phyloP scores from a whole-genome alignment of 495 filamentous ascomycete species.

The Polyplosphaeria fusca region DNA sequence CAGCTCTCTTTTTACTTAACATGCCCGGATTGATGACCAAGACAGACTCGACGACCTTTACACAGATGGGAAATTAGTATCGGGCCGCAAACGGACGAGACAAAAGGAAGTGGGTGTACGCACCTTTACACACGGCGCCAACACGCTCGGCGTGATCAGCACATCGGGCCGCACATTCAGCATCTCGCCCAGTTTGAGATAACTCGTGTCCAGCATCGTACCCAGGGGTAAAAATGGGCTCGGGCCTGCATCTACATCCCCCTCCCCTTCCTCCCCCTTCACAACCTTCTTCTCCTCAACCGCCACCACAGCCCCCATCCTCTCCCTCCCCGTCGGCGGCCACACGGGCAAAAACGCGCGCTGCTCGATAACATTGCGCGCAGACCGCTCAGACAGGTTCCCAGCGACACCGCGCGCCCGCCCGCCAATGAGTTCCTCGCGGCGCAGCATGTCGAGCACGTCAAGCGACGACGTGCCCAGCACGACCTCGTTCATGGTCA shows the following conservation, averaged over 20 bases:
- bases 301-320: conserved; percentile 38
- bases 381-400: conserved; percentile 64
- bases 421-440: conserved; percentile 67
- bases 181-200: conserved; percentile 88
- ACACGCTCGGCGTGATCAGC: conserved; percentile 73
- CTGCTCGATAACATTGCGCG: conserved; percentile 77
- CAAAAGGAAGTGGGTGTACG: conserved; percentile 28
- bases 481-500: conserved; percentile 80
- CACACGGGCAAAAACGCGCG: conserved; percentile 86
- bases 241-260: conserved; percentile 50
- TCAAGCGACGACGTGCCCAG: conserved; percentile 81
- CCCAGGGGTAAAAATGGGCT: conserved; percentile 55
- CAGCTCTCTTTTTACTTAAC: conserved; percentile 73
- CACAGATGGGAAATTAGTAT: conserved; percentile 2
- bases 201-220: conserved; percentile 74
- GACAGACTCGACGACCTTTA: conserved; percentile 77
- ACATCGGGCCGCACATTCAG: conserved; percentile 80
- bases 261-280: conserved; percentile 4
- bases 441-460: conserved; percentile 70
- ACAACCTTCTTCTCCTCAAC: conserved; percentile 13
- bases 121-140: conserved; percentile 86
- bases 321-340: conserved; percentile 66
- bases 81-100: neutral
- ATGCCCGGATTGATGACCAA: conserved; percentile 84
- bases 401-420: conserved; percentile 52